phyloP scores from a whole-genome alignment of 495 filamentous ascomycete species.

The Chaetomium fimeti region DNA sequence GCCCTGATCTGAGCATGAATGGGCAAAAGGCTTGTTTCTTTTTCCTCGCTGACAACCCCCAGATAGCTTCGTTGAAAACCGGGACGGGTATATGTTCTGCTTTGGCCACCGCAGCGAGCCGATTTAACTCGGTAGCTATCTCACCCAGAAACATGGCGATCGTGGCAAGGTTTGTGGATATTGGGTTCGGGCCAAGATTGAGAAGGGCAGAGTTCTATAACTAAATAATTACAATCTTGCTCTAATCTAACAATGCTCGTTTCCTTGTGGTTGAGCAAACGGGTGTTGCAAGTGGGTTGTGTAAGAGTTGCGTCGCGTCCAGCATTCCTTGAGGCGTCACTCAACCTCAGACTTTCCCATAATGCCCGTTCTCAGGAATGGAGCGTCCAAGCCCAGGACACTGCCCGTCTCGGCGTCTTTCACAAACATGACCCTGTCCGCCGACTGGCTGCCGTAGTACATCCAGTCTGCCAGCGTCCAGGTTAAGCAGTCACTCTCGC shows the following conservation, averaged over 20 bases:
- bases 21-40: too few species aligned
- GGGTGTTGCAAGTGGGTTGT: too few species aligned
- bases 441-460: conserved; percentile 31
- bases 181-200: too few species aligned
- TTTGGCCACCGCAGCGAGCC: neutral
- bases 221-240: too few species aligned
- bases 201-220: too few species aligned
- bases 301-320: too few species aligned
- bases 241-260: too few species aligned
- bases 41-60: neutral
- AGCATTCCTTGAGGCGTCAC: too few species aligned
- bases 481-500: neutral
- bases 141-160: neutral
- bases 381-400: conserved; percentile 38
- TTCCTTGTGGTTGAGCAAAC: too few species aligned
- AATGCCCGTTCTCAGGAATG: conserved; percentile 28
- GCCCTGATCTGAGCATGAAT: too few species aligned
- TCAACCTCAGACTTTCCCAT: conserved; percentile 6
- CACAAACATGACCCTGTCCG: conserved; percentile 45
- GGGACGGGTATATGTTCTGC: neutral
- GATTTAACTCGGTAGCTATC: neutral
- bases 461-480: conserved; percentile 40
- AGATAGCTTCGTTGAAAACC: neutral
- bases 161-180: neutral
- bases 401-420: conserved; percentile 33